A percentile compares a stretch with the other conserved stretches of the same genome.
These are phyloP conservation scores for Tilletia indica DNA, from an alignment of 1,284 basidiomycete species.

Conservation along the genomic window DNA sequence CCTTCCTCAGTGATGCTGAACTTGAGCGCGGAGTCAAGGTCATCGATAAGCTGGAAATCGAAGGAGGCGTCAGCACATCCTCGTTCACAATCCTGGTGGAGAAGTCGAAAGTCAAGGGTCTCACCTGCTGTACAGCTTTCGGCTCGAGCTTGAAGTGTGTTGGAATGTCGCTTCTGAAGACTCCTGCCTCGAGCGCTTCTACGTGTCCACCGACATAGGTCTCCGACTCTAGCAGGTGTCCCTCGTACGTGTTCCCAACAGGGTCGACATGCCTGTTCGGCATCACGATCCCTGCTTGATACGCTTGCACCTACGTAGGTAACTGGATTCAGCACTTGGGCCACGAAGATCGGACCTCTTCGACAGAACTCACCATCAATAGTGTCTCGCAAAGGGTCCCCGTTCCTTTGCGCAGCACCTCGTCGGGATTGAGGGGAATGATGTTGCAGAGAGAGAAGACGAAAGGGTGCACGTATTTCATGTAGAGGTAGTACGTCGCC, in stretches of 20 bases:
- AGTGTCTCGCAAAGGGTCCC: constrained; percentile 97
- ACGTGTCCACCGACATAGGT: constrained; percentile 99
- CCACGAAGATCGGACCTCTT: too few relatives aligned
- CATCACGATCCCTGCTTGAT: constrained; percentile 88
- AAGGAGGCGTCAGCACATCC: constrained; percentile 6
- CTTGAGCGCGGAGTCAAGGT: constrained; percentile 83
- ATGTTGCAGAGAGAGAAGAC: constrained; percentile 99
- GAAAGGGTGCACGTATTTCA: constrained; percentile 99
- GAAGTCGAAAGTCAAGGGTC: constrained; percentile 26
- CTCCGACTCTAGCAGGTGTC: constrained; percentile 91
- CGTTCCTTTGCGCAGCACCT: constrained; percentile 91
- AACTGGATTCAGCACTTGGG: neutral
- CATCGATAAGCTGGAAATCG: constrained; percentile 74
- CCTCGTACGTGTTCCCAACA: constrained; percentile 88
- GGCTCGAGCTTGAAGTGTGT: constrained; percentile 95
- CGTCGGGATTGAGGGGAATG: constrained; percentile 94
- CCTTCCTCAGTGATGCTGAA: constrained; percentile 91
- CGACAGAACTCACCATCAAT: constrained; percentile 74
- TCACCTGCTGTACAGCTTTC: constrained; percentile 76
- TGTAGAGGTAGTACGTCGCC: constrained; percentile 98
- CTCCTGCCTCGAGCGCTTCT: constrained; percentile 95
- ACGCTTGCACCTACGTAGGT: constrained; percentile 68
- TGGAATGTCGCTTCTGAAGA: constrained; percentile 92
- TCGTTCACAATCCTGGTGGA: neutral
- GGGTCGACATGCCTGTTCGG: constrained; percentile 94